phyloP scores from a whole-genome alignment of 2,329 filamentous ascomycete species.

The Raffaelea ambrosiae region DNA sequence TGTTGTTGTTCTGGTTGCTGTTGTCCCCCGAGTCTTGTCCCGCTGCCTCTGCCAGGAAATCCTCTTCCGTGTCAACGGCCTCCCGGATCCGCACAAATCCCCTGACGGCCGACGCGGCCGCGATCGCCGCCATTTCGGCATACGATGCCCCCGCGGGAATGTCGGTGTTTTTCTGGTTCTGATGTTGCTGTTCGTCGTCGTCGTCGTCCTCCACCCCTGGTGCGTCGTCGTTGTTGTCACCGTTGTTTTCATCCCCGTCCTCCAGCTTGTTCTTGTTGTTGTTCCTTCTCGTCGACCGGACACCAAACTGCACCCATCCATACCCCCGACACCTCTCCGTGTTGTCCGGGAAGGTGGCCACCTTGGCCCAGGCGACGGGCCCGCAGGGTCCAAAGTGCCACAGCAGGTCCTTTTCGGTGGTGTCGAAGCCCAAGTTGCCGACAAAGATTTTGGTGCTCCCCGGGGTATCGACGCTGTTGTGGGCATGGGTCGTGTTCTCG shows the following conservation, averaged over 20 bases:
- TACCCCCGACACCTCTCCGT: constrained; percentile 97
- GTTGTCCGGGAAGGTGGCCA: constrained; percentile 86
- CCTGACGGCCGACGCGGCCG: constrained; percentile 67
- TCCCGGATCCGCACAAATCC: constrained; percentile 70
- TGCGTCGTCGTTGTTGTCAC: background rate
- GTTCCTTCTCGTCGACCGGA: no score
- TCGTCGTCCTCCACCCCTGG: no score
- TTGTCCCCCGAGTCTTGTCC: constrained; percentile 29
- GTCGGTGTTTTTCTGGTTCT: background rate
- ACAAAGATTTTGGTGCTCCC: constrained; percentile 85
- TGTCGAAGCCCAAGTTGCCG: constrained; percentile 78
- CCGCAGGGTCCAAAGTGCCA: constrained; percentile 83
- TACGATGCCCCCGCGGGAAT: no score
- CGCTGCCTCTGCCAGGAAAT: constrained; percentile 44
- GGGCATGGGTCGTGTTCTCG: no score
- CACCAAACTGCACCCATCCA: constrained; percentile 91
- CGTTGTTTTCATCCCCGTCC: no score
- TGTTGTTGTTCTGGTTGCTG: constrained; percentile 13
- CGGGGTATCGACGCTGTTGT: constrained; percentile 25
- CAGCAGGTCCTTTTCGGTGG: constrained; percentile 70
- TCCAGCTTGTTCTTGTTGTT: no score
- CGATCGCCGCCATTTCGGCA: constrained; percentile 47
- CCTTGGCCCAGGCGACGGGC: constrained; percentile 69
- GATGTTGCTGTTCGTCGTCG: background rate
- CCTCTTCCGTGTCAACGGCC: constrained; percentile 52